Percentiles rank a stretch among this genome's conserved stretches.
phyloP scores from a whole-genome alignment of 2,329 filamentous ascomycete genomes.

The Scopulariopsis brevicaulis region DNA sequence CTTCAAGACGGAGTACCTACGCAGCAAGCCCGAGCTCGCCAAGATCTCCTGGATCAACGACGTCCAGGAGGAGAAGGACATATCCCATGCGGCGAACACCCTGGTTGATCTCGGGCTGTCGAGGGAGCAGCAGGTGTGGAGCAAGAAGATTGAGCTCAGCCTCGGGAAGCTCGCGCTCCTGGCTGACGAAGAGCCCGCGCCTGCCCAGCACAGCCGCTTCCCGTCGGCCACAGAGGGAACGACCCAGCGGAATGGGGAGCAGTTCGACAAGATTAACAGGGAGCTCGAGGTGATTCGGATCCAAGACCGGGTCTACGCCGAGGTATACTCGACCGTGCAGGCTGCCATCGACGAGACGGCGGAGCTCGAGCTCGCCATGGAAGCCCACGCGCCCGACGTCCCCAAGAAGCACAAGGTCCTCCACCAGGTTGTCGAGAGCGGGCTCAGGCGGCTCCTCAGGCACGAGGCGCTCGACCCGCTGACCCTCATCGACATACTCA shows the following conservation, averaged over 20 bases:
- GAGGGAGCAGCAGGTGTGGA: slow-evolving; percentile 75
- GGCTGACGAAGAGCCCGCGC: slow-evolving; percentile 37
- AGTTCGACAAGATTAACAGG: slow-evolving; percentile 43
- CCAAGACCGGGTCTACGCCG: slow-evolving; percentile 68
- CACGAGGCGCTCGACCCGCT: slow-evolving; percentile 60
- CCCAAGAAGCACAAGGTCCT: slow-evolving; percentile 53
- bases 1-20: slow-evolving; percentile 71
- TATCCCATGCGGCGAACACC: slow-evolving; percentile 58
- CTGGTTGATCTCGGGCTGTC: slow-evolving; percentile 59
- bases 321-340: slow-evolving; percentile 55
- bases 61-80: slow-evolving; percentile 64
- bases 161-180: slow-evolving; percentile 73
- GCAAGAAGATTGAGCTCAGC: slow-evolving; percentile 85
- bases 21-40: slow-evolving; percentile 57
- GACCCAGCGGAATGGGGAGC: slow-evolving; percentile 21
- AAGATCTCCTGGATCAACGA: slow-evolving; percentile 95
- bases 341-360: slow-evolving; percentile 71
- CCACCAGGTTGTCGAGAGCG: slow-evolving; percentile 59
- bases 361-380: slow-evolving; percentile 64
- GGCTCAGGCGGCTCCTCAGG: slow-evolving; percentile 57
- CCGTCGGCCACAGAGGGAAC: slow-evolving; percentile 9
- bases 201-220: neutral
- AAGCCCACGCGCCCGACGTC: slow-evolving; percentile 46
- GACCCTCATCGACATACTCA: slow-evolving; percentile 64
- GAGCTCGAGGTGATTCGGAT: slow-evolving; percentile 60